phyloP scores from a whole-genome alignment of 352 stramenopile genomes.

The Phytophthora pistaciae region DNA sequence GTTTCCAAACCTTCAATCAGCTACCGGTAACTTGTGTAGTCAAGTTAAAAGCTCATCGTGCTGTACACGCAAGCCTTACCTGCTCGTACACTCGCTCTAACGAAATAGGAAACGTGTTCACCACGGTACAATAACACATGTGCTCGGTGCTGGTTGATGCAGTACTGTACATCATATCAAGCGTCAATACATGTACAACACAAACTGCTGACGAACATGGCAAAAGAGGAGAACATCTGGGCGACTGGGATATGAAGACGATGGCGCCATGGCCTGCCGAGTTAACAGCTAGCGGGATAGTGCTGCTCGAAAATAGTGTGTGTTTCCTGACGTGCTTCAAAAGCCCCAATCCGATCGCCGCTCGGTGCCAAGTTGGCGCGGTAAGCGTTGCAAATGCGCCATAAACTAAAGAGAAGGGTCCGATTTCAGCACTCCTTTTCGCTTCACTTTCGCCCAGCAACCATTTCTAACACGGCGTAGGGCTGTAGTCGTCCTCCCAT shows the following conservation, averaged over 20 bases:
- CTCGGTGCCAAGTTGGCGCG: neutral
- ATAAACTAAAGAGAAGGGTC: conserved; percentile 5
- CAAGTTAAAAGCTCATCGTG: too few species aligned
- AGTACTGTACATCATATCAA: neutral
- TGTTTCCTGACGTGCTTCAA: conserved; percentile 6
- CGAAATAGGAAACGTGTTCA: too few species aligned
- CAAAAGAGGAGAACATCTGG: neutral
- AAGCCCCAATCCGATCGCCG: neutral
- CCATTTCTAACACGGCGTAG: neutral
- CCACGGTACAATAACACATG: too few species aligned
- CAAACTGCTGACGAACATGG: conserved; percentile 12
- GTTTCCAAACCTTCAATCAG: neutral
- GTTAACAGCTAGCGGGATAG: neutral
- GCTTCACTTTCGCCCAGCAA: conserved; percentile 10
- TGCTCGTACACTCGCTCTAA: too few species aligned
- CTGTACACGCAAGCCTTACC: too few species aligned
- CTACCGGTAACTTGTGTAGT: neutral
- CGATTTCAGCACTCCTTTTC: neutral
- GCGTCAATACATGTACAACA: neutral
- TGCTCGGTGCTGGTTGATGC: neutral
- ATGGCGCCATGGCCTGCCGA: neutral
- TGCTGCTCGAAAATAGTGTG: conserved; percentile 15
- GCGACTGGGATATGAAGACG: neutral
- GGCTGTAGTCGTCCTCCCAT: neutral
- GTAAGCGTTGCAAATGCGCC: conserved; percentile 23